Base-by-base conservation (phyloP, 805 yeast species). In the Ogataea nakhonphanomensis region DNA sequence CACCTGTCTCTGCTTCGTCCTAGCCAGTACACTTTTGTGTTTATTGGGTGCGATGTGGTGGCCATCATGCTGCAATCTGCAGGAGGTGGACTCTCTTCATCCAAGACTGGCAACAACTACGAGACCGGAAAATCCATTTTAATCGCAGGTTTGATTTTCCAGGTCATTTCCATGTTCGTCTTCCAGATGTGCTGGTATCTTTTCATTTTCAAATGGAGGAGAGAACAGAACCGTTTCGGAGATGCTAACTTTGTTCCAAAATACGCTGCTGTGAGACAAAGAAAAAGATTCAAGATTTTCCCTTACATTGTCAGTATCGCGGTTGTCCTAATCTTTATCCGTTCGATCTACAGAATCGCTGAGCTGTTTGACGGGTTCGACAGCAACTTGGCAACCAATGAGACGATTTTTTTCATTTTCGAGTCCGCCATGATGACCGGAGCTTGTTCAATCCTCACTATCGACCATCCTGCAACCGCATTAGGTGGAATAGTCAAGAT, bases 61-160 rank as follows among this genome's bases (percentile, higher is more conserved):
- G 73, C 89, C 14, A 66, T 86, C 45, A 62, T 76, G 1, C 55
- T 86, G 14, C 95, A 86, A 62, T 90, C 80, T 3, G 71, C 65
- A 8, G 95, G 95, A 32, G 95, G 95, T 53, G 93, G 82, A 38
- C 61, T 74, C 31, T 85, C 88, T 2, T 79, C 84, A 28, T 47
- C 71, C 6, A 46, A 59, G 7, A 35, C 37, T 3, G 54, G 55
- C 30, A 55, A 63, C 10, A 52, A 56, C 29, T 53, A 74, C 1
- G 44, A 54, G 0, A 29, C 41, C 2, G 91, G 91, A n/a, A 70
- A 84, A 1, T 69, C 79, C 55, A 59, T 83, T 35, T 84, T 88
- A 81, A 74, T 86, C 33, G 90, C 74, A 2, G 96, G 96, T 7
- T 69, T 89, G 35, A 82, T 81, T 0, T 70, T 83, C 53, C 96